Base-by-base conservation (phyloP, 441 rosid genomes). In the Flueggea neowawraea region DNA sequence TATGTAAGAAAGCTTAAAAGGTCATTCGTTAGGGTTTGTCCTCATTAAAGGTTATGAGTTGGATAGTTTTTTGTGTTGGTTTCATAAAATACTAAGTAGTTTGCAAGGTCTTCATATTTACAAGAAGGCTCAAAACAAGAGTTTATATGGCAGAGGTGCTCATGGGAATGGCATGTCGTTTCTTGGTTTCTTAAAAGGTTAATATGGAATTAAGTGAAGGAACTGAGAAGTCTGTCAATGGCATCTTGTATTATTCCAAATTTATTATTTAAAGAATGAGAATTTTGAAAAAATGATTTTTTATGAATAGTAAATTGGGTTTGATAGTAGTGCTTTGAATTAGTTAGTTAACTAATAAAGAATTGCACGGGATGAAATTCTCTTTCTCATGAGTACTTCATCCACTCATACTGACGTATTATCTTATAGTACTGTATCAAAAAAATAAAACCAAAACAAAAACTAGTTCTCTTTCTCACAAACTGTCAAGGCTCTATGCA, bases 121-220 rank as follows among this genome's bases (percentile, higher is more conserved):
- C 50, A 65, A 12, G 57, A 31, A 52, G 8, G 31, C 41, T 11
- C 61, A 66, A 55, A 28, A 61, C 41, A 43, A 51, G 22, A 3
- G 56, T 55, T 32, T 55, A 28, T 55, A 51, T 55, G 66, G 69
- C 84, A 79, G 81, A 55, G 66, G 15, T 52, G 81, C 87, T 80
- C 84, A 80, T 80, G 87, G 84, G 76, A 56, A 58, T 48, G 51
- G 61, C 16, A 71, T 72, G 79, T 78, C 82, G 73, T 71, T 67
- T 73, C 60, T 57, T 31, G 54, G 39, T 64, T 73, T 56, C 61
- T 64, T 39, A 70, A 33, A 31, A 22, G 52, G 65, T 58, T 68
- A 44, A 65, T 57, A 59, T 47, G 36, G 73, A 71, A 58, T 64
- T 65, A 51, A 45, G 78, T 36, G 60, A 70, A 54, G 73, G 70